Evolutionary conservation across 176 grass and related monocot genomes (phyloP).

Genomic region (Oryza brachyantha): DNA sequence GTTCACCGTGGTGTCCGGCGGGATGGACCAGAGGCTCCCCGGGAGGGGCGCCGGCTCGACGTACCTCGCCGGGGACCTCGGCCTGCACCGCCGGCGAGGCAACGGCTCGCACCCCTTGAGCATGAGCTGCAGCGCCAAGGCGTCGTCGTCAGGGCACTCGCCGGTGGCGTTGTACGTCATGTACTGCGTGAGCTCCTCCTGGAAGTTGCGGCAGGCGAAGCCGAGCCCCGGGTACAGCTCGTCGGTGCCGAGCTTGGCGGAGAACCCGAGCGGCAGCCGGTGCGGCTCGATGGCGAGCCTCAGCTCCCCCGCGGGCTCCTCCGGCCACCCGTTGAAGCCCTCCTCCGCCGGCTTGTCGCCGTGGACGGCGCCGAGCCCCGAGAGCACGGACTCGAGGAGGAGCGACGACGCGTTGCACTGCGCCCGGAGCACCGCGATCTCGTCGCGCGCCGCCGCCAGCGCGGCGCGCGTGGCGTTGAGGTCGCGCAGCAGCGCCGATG

Average conservation of each 20-base stretch:
- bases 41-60: slow-evolving; percentile 46
- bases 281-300: slow-evolving; percentile 65
- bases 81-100: slow-evolving; percentile 65
- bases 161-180: slow-evolving; percentile 49
- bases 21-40: slow-evolving; percentile 67
- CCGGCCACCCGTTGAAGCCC: slow-evolving; percentile 50
- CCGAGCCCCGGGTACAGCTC: slow-evolving; percentile 62
- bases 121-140: slow-evolving; percentile 57
- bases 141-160: slow-evolving; percentile 67
- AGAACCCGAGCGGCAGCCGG: slow-evolving; percentile 57
- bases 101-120: slow-evolving; percentile 88
- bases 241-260: slow-evolving; percentile 58
- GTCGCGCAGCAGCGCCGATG: slow-evolving; percentile 48
- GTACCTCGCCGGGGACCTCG: slow-evolving; percentile 53
- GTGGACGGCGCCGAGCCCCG: slow-evolving; percentile 47
- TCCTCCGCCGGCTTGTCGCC: slow-evolving; percentile 32
- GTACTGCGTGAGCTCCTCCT: slow-evolving; percentile 66
- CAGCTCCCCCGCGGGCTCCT: slow-evolving; percentile 56
- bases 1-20: slow-evolving; percentile 59
- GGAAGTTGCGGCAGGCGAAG: slow-evolving; percentile 72
- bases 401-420: slow-evolving; percentile 57
- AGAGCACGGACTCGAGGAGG: slow-evolving; percentile 67
- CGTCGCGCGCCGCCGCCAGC: slow-evolving; percentile 29
- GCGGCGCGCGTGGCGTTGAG: slow-evolving; percentile 57
- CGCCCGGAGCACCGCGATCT: slow-evolving; percentile 40